phyloP scores from a whole-genome alignment of 2,329 filamentous ascomycete species.

The Colletotrichum lupini region DNA sequence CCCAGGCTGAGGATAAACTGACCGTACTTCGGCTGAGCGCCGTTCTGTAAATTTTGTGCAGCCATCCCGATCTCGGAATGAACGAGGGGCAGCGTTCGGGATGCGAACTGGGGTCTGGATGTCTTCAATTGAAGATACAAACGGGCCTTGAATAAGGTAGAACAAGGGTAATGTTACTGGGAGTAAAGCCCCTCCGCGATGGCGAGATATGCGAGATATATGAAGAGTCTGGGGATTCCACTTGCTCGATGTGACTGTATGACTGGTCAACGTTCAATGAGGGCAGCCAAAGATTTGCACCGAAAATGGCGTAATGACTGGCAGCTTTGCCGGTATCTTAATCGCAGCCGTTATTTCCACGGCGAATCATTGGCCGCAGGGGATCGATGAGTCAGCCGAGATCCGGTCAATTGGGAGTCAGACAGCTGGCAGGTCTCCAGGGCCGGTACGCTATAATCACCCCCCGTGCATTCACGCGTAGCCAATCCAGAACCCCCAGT shows the following conservation, averaged over 20 bases:
- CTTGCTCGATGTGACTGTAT: constrained; percentile 16
- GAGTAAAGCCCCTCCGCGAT: background rate
- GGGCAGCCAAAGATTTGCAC: constrained; percentile 19
- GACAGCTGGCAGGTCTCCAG: background rate
- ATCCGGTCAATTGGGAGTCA: background rate
- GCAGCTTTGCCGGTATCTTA: background rate
- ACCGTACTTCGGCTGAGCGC: constrained; percentile 45
- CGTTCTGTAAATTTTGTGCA: constrained; percentile 34
- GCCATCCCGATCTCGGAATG: constrained; percentile 41
- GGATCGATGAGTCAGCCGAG: constrained; percentile 26
- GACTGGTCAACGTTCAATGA: constrained; percentile 10
- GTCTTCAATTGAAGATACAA: constrained; percentile 1
- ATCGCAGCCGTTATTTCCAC: background rate
- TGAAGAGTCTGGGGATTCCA: constrained; percentile 19
- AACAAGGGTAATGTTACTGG: constrained; percentile 1
- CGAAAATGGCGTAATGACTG: constrained; percentile 33
- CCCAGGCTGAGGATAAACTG: constrained; percentile 39
- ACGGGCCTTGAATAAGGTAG: background rate
- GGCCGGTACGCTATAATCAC: background rate
- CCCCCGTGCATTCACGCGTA: background rate
- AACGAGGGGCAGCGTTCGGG: constrained; percentile 11
- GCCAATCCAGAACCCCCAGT: background rate
- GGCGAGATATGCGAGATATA: constrained; percentile 28
- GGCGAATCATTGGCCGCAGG: constrained; percentile 18
- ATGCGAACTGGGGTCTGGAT: background rate